A percentile compares a stretch with the other conserved stretches of the same genome.
Conservation (phyloP, 768 basidiomycete genomes). For the Tylopilus plumbeoviolaceoides region DNA sequence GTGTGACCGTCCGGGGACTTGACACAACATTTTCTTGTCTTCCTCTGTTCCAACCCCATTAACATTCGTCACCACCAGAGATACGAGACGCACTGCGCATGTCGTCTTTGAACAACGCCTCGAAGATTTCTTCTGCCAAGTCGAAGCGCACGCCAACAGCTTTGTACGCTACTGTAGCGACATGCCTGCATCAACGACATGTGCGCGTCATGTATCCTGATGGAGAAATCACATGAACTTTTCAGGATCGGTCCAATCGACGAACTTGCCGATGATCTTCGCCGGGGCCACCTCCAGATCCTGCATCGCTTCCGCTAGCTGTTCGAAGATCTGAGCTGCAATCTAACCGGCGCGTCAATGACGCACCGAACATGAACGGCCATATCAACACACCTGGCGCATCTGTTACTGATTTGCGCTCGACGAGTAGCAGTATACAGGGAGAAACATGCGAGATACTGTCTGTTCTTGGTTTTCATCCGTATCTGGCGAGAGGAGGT, state of each 20-base stretch:
- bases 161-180: constrained; percentile 35
- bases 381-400: constrained; percentile 37
- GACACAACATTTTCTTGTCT: constrained; percentile 37
- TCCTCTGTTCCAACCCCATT: too few relatives aligned
- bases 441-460: constrained; percentile 86
- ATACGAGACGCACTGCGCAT: constrained; percentile 48
- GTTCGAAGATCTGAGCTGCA: constrained; percentile 63
- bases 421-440: constrained; percentile 79
- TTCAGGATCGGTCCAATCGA: constrained; percentile 86
- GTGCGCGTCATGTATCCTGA: too few relatives aligned
- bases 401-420: constrained; percentile 69
- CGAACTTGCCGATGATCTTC: constrained; percentile 73
- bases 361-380: too few relatives aligned
- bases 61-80: too few relatives aligned
- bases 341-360: constrained; percentile 41
- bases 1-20: constrained; percentile 56
- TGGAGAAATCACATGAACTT: constrained; percentile 45
- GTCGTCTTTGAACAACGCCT: constrained; percentile 43
- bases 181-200: too few relatives aligned
- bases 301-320: constrained; percentile 52
- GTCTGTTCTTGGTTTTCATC: constrained; percentile 75
- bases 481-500: constrained; percentile 77
- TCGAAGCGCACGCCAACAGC: constrained; percentile 51
- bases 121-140: constrained; percentile 50
- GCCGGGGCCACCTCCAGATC: constrained; percentile 67